phyloP scores from a whole-genome alignment of 306 rosid genomes.

The Casuarina glauca region DNA sequence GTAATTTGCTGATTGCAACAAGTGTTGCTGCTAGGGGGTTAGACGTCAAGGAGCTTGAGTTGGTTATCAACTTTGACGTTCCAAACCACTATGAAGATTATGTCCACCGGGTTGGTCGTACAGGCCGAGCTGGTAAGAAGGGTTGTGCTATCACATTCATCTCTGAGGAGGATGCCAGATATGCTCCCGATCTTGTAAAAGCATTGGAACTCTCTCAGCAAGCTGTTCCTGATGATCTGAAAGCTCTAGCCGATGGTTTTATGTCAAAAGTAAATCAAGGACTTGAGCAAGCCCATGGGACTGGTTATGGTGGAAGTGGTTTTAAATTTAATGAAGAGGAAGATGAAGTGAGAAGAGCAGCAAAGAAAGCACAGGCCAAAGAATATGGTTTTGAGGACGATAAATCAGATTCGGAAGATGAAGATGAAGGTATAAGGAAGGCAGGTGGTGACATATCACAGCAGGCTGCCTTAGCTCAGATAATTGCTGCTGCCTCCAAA shows the following conservation, averaged over 20 bases:
- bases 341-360: constrained; percentile 94
- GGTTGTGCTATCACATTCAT: constrained; percentile 92
- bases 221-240: constrained; percentile 85
- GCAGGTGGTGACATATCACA: constrained; percentile 84
- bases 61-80: constrained; percentile 82
- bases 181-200: constrained; percentile 85
- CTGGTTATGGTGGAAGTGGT: constrained; percentile 98
- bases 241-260: constrained; percentile 72
- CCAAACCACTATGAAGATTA: constrained; percentile 98
- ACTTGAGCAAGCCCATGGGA: constrained; percentile 89
- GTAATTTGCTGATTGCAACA: constrained; percentile 81
- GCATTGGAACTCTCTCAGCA: constrained; percentile 94
- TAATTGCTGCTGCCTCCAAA: constrained; percentile 76
- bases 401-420: constrained; percentile 94
- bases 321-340: constrained; percentile 94
- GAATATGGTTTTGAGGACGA: constrained; percentile 97
- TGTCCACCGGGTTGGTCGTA: constrained; percentile 95
- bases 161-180: constrained; percentile 83
- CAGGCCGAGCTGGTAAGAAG: constrained; percentile 94
- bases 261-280: constrained; percentile 83
- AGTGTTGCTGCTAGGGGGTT: constrained; percentile 93
- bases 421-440: constrained; percentile 83
- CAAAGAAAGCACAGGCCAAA: constrained; percentile 96
- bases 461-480: constrained; percentile 82
- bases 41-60: constrained; percentile 95